Evolutionary conservation across 148 eudicot species (phyloP).

Genomic region (Rhododendron griersonianum): DNA sequence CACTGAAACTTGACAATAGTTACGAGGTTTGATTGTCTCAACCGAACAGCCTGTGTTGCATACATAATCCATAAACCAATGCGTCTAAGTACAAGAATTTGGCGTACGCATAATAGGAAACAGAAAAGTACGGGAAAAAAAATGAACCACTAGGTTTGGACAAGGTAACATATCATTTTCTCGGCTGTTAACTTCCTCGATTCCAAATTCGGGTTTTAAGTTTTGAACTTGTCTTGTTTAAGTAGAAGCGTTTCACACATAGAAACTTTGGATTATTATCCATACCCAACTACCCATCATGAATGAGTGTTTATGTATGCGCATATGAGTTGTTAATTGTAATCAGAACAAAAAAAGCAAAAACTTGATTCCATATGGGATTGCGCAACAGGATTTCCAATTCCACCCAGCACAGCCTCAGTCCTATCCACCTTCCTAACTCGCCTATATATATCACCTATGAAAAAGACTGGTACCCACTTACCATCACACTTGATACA

Average conservation of each 20-base stretch:
- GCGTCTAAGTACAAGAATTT: not conserved
- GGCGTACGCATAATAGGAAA: not conserved
- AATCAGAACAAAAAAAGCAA: not conserved
- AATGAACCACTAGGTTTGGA: not conserved
- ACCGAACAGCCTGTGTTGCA: not conserved
- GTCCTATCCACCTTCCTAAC: not conserved
- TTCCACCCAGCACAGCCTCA: not conserved
- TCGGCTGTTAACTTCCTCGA: not conserved
- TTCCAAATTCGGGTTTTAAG: not conserved
- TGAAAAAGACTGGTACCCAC: not conserved
- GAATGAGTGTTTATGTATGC: not conserved
- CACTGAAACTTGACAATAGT: not conserved
- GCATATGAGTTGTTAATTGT: not conserved
- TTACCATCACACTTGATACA: not conserved
- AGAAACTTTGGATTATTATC: not conserved
- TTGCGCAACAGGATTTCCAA: not conserved
- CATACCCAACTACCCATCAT: not conserved
- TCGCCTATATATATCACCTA: not conserved
- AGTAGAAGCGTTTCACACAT: not conserved
- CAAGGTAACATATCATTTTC: not conserved
- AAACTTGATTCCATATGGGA: not conserved
- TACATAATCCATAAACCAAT: not conserved
- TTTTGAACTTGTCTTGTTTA: not conserved
- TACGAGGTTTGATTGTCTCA: not conserved
- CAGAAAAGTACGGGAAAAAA: not conserved